A percentile compares a stretch with the other conserved stretches of the same genome.
These are phyloP conservation scores for Saccharomycopsis amapae DNA, from an alignment of 805 yeast species.

Conservation along the genomic window DNA sequence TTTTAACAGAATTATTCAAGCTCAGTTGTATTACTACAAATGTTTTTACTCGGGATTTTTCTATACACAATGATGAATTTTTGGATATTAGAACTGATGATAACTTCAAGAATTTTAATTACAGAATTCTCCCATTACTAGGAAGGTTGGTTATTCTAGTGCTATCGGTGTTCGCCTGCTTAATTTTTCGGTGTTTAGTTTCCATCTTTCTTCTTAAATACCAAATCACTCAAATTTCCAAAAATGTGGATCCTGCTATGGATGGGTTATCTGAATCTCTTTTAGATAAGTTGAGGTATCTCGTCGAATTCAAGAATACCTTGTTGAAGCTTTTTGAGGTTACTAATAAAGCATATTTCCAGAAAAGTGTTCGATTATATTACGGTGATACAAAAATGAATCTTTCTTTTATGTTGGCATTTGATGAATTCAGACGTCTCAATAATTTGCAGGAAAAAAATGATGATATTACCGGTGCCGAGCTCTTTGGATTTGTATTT, in stretches of 20 bases:
- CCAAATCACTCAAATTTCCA: too few relatives aligned
- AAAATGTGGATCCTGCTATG: too few relatives aligned
- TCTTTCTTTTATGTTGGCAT: neutral
- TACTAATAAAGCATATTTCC: neutral
- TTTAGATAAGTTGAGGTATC: too few relatives aligned
- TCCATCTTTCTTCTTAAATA: neutral
- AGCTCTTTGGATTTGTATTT: too few relatives aligned
- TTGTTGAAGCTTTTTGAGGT: neutral
- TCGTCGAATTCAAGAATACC: neutral
- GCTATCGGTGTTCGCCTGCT: neutral
- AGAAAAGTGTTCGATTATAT: slow-evolving; percentile 2
- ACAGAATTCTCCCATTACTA: neutral
- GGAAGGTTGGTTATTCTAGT: neutral
- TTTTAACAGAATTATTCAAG: neutral
- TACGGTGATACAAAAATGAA: neutral
- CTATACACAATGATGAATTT: slow-evolving; percentile 4
- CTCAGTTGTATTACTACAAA: neutral
- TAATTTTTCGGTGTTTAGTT: neutral
- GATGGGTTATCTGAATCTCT: too few relatives aligned
- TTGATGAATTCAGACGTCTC: too few relatives aligned
- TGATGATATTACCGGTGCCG: too few relatives aligned
- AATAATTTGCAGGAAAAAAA: too few relatives aligned
- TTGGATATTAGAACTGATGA: neutral
- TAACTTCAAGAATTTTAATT: neutral
- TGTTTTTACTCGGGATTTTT: neutral